Evolutionary conservation across 176 grass and related monocot genomes (phyloP).

Genomic region (Bothriochloa decipiens): DNA sequence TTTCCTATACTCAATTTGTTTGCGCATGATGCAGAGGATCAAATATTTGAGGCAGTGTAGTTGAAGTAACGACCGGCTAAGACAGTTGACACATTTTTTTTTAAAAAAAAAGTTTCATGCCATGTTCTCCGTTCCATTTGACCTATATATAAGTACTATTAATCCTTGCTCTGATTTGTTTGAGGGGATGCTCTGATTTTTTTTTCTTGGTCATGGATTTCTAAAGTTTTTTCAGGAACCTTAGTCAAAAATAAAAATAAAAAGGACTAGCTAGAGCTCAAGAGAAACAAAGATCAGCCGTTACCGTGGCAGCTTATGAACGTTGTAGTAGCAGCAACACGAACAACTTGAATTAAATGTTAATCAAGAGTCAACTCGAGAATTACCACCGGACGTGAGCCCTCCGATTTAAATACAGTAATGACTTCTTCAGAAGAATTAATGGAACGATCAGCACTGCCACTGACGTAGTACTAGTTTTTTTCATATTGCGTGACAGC

Average conservation of each 20-base stretch:
- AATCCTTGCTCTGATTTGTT: background rate
- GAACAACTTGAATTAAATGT: constrained; percentile 20
- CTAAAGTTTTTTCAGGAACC: background rate
- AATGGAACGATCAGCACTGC: constrained; percentile 21
- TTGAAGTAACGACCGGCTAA: constrained; percentile 13
- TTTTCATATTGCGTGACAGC: constrained; percentile 19
- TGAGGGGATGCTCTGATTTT: background rate
- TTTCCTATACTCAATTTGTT: background rate
- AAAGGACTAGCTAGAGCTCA: background rate
- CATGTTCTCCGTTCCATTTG: constrained; percentile 10
- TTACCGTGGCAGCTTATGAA: constrained; percentile 31
- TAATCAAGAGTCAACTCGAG: constrained; percentile 46
- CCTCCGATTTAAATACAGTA: background rate
- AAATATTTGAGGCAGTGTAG: background rate
- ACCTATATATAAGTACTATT: background rate
- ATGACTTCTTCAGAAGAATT: background rate
- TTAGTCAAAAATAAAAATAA: background rate
- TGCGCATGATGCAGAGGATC: background rate
- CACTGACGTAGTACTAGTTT: background rate
- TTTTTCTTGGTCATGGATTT: no score
- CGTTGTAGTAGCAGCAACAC: constrained; percentile 32
- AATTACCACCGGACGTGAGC: background rate
- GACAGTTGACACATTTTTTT: background rate
- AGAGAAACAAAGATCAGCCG: background rate
- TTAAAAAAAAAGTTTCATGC: background rate